Evolutionary conservation across 257 asterid species (phyloP), one percentile per base, ranked within the genome.

Genomic region (Fraxinus cuspidata): DNA sequence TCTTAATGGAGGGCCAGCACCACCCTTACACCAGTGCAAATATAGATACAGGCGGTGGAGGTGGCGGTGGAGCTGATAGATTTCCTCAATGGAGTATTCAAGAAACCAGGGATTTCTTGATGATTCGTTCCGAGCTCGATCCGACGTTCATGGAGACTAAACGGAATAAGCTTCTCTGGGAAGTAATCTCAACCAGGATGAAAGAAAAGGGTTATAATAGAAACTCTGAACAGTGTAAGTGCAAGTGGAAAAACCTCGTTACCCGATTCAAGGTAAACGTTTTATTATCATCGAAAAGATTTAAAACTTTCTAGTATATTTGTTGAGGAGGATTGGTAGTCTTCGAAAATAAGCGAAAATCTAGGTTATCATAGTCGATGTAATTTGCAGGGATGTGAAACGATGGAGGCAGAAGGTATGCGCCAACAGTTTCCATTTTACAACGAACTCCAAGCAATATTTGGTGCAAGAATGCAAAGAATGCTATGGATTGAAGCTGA

Each of bases 211-310:
- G 99, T 42, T 90, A 89, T 23, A 81, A 74, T 81, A 80, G 99
- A 65, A 96, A 94, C 90, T 79, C 97, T 1, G 98, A 96, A 19
- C 99, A 96, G 97, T 96, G 99, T 90, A 96, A 96, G 87, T 89
- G 96, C 89, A 96, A 96, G 84, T 96, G 99, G 99, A 96, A 93
- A 84, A 93, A 96, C 88, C 98, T 96, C 23, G 98, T 92, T 79
- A 96, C 98, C 7, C 84, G 99, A 49, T 96, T 86, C 79, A 96
- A 96, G 98, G 99, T 91, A 42, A 12, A 42, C 18, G 3, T 42
- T 42, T 42, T 42, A 42, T 42, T 12, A 42, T 42, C 51, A 12
- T 42, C 51, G 3, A 42, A 2, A 21, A 60, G 13, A 9, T 60
- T 60, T 23, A 7, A 16, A 51, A 49, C 23, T 10, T 42, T 42